Conservation (phyloP, 768 basidiomycete genomes). For the Sarcodon sp. region DNA sequence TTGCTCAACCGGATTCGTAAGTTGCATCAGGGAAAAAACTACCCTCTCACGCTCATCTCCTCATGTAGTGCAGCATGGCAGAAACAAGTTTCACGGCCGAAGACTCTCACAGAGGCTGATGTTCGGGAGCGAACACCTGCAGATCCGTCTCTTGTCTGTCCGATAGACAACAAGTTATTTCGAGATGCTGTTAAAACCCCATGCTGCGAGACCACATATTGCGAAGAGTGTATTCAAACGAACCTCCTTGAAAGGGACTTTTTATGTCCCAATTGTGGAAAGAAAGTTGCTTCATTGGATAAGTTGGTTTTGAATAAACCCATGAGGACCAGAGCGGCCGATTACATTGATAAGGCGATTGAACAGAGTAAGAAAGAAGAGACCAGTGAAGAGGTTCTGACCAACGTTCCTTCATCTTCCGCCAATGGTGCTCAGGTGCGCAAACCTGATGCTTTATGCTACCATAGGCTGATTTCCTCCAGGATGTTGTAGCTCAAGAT, state of each 20-base stretch:
- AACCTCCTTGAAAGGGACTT: conserved; percentile 93
- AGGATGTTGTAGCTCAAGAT: background rate
- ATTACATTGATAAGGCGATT: conserved; percentile 73
- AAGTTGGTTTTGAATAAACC: conserved; percentile 74
- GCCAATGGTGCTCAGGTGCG: background rate
- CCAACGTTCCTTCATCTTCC: too few species aligned
- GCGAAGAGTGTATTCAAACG: conserved; percentile 96
- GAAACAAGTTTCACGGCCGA: conserved; percentile 71
- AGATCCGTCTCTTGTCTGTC: conserved; percentile 72
- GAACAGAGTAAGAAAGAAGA: conserved; percentile 65
- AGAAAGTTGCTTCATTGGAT: conserved; percentile 82
- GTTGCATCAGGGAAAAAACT: conserved; percentile 17
- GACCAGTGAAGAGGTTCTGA: too few species aligned
- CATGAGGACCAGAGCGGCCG: conserved; percentile 60
- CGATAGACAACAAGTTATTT: conserved; percentile 88
- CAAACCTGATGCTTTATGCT: background rate
- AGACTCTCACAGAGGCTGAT: conserved; percentile 77
- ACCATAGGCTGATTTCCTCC: background rate
- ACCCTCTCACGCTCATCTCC: background rate
- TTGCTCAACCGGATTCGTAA: conserved; percentile 92
- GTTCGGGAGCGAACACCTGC: conserved; percentile 76
- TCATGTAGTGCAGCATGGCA: conserved; percentile 79
- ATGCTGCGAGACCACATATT: conserved; percentile 83
- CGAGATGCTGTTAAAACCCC: conserved; percentile 93
- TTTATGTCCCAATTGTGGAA: conserved; percentile 80